Base-by-base conservation (phyloP, 2,329 filamentous ascomycete genomes). In the Leptographium galeiforme region DNA sequence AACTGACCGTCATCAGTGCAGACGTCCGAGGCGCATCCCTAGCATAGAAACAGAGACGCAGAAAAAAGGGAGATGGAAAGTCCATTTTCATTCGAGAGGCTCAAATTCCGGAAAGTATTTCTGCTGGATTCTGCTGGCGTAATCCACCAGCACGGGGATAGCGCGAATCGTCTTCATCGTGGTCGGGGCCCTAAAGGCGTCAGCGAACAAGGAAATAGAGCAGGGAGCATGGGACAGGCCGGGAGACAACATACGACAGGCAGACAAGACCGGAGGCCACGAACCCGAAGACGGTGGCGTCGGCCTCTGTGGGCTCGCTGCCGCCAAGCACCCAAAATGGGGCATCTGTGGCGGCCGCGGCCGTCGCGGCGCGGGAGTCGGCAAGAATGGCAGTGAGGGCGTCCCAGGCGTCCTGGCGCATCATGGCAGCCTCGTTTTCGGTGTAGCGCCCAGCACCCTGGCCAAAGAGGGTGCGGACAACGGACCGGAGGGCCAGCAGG, bases 241-340 rank as follows among this genome's bases (percentile, higher is more conserved):
- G 12, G 7, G 6, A 18, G 4, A 19, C 5, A 19, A 74, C 77
- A 67, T 64, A 82, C 76, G 78, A 75, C 16, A 67, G 67, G 57
- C 72, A 76, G 3, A 79, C 61, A 56, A 84, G 62, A 1, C 66
- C 67, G n/a, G 73, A 74, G 14, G 68, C 66, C 39, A 82, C 65
- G 58, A 83, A 82, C 0, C 76, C 80, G 64, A 77, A 84, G 6
- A 84, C 47, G 0, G 68, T 68, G 1, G 75, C 68, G 62, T 85
- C 81, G 1, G 70, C 76, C 58, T 84, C 79, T 0, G 75, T 78
- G 4, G 79, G 79, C 3, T 63, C 58, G 0, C 70, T 58, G 0
- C 76, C 73, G 1, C 77, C 79, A 13, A 82, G 62, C 1, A 76
- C 61, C 79, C 80, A 84, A 58, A 82, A 83, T 6, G 74, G 72